A percentile compares a stretch with the other conserved stretches of the same genome.
These are phyloP conservation scores for Fusarium sulawesiense DNA, from an alignment of 2,329 filamentous ascomycete species.

Conservation along the genomic window DNA sequence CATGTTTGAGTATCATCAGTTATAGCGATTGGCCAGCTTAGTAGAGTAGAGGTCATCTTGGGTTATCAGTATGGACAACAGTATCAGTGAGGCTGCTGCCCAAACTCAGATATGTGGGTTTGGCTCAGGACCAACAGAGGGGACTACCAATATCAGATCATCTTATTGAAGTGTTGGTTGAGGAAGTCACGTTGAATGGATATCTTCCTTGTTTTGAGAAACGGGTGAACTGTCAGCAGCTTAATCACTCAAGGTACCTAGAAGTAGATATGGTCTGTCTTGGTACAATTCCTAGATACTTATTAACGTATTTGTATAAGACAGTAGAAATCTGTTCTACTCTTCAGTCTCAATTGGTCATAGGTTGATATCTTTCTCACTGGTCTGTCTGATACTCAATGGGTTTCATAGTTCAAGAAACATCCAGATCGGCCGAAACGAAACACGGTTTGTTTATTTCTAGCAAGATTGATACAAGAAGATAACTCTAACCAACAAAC, in stretches of 20 bases:
- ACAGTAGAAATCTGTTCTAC: no score
- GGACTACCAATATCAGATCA: neutral
- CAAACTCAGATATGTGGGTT: neutral
- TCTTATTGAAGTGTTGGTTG: neutral
- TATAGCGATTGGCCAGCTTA: slow-evolving; percentile 1
- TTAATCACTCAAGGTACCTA: no score
- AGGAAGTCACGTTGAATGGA: neutral
- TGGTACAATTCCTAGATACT: neutral
- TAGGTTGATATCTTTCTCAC: neutral
- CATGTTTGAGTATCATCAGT: neutral
- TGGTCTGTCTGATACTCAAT: neutral
- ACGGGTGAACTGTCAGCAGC: accelerated
- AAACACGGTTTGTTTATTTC: neutral
- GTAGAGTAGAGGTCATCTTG: neutral
- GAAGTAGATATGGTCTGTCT: neutral
- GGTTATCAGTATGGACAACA: neutral
- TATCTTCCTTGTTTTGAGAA: neutral
- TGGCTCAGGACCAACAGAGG: neutral
- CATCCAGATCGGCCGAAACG: neutral
- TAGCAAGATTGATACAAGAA: neutral
- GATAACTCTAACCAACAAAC: neutral
- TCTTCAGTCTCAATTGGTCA: no score
- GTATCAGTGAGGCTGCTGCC: neutral
- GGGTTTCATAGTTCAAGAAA: neutral
- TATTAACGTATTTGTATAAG: no score